Evolutionary conservation across 2,329 filamentous ascomycete genomes (phyloP), one percentile per base, ranked within the genome.

Genomic region (Talaromyces sp.): DNA sequence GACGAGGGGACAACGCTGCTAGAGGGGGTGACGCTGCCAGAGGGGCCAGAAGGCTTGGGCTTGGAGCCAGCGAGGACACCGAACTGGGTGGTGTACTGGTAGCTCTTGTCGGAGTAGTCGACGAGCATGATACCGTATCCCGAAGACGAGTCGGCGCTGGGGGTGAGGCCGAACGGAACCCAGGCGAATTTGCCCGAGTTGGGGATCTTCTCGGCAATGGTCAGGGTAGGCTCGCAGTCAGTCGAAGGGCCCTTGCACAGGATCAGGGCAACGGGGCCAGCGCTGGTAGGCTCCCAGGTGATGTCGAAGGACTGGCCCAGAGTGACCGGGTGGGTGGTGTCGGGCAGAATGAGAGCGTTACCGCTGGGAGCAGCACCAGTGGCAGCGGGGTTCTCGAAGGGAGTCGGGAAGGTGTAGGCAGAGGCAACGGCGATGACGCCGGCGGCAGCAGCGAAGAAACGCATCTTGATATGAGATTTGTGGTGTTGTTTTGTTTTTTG

Each of bases 11-110:
- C 32, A 35, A 35, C 32, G 32, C 32, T 35, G 31, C 31, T 51
- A 24, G 62, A 50, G 35, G 62, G 41, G n/a, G n/a, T n/a, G 55
- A 62, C 50, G 43, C 61, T 46, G 24, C 61, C 55, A 31, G 63
- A 55, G 14, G 58, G 58, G 29, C 61, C 38, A 35, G 65, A 43
- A 26, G 64, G 49, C 66, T 73, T 73, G 58, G 69, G 59, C 26
- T 35, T 32, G 26, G 43, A 29, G 38, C 38, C 57, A 26, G 56
- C 60, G 14, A 58, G 56, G 75, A 88, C 79, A 67, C 85, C 85
- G 76, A 87, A 87, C 72, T 87, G 84, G 61, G 82, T 83, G 50
- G 81, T 82, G 75, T 80, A 85, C 71, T 87, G 85, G 80, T 84
- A 87, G 69, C 82, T 74, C 70, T 84, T 83, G 64, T 78, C 83